These are phyloP conservation scores for Escovopsis sp. DNA, from an alignment of 2,329 filamentous ascomycete genomes.

Conservation along the genomic window DNA sequence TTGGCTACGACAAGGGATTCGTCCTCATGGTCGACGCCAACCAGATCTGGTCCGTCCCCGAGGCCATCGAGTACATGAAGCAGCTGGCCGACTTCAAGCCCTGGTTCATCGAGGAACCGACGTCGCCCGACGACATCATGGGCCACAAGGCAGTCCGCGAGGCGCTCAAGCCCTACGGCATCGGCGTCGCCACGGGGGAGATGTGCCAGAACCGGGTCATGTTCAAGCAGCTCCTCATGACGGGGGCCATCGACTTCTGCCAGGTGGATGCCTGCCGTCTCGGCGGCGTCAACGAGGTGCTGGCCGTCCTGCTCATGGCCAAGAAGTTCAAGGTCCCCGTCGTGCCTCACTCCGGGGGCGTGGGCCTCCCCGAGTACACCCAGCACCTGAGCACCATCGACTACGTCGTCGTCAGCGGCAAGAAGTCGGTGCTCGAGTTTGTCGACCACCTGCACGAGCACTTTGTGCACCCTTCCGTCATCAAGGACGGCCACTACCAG, in stretches of 20 bases:
- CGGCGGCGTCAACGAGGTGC: conserved; percentile 79
- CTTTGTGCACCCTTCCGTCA: conserved; percentile 2
- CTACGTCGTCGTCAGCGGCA: conserved; percentile 6
- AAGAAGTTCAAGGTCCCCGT: conserved; percentile 8
- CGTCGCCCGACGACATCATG: conserved; percentile 74
- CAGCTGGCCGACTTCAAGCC: conserved; percentile 67
- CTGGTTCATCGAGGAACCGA: conserved; percentile 86
- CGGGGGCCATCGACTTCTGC: conserved; percentile 69
- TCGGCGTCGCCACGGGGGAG: conserved; percentile 79
- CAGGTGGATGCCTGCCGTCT: conserved; percentile 82
- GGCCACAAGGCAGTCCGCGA: conserved; percentile 74
- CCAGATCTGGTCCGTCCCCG: conserved; percentile 80
- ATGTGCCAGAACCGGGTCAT: conserved; percentile 91
- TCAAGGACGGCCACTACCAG: conserved; percentile 6
- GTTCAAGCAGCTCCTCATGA: conserved; percentile 77
- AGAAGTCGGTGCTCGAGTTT: conserved; percentile 7
- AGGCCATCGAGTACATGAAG: conserved; percentile 77
- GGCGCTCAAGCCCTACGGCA: conserved; percentile 55
- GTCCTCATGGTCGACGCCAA: conserved; percentile 87
- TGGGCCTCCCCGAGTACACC: conserved; percentile 8
- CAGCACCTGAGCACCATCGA: conserved; percentile 7
- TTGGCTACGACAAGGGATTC: conserved; percentile 58
- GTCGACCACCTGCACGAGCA: conserved; percentile 6
- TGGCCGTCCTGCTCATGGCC: conserved; percentile 68
- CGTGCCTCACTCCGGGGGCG: conserved; percentile 7